These are phyloP conservation scores for Curvularia verruculosa DNA, from an alignment of 2,329 filamentous ascomycete genomes.

Conservation along the genomic window DNA sequence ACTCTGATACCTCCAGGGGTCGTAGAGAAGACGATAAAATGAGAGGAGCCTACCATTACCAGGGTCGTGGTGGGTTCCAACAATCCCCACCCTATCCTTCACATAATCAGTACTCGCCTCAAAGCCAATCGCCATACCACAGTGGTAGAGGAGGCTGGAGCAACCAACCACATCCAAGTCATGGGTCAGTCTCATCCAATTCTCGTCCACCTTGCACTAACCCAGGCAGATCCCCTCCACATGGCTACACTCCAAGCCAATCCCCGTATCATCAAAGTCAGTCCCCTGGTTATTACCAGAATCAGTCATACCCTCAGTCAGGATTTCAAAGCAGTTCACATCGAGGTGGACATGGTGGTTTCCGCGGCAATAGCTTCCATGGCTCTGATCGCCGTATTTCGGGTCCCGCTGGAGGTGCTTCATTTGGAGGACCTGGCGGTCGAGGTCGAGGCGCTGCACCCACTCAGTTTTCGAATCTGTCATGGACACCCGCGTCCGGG, in stretches of 20 bases:
- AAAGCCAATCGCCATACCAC: slow-evolving; percentile 65
- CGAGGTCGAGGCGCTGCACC: slow-evolving; percentile 60
- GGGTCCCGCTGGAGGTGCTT: slow-evolving; percentile 50
- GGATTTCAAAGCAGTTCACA: slow-evolving; percentile 56
- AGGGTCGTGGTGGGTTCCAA: slow-evolving; percentile 54
- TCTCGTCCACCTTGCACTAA: slow-evolving; percentile 22
- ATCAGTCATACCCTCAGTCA: slow-evolving; percentile 62
- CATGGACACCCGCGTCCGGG: slow-evolving; percentile 69
- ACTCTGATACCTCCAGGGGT: slow-evolving; percentile 40
- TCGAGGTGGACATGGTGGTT: slow-evolving; percentile 60
- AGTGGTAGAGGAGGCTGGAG: slow-evolving; percentile 61
- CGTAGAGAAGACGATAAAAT: slow-evolving; percentile 40
- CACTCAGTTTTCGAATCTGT: slow-evolving; percentile 68
- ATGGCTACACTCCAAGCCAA: slow-evolving; percentile 63
- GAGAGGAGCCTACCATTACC: slow-evolving; percentile 46
- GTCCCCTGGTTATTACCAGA: slow-evolving; percentile 56
- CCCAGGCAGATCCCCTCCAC: slow-evolving; percentile 51
- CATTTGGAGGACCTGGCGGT: slow-evolving; percentile 51
- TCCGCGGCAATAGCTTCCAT: slow-evolving; percentile 62
- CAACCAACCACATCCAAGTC: slow-evolving; percentile 52
- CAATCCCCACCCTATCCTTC: slow-evolving; percentile 65
- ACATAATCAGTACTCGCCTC: slow-evolving; percentile 66
- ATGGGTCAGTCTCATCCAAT: slow-evolving; percentile 54
- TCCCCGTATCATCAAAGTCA: slow-evolving; percentile 59
- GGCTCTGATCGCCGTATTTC: slow-evolving; percentile 53